phyloP scores from a whole-genome alignment of 2,329 filamentous ascomycete species.

The Myriangium duriaei region DNA sequence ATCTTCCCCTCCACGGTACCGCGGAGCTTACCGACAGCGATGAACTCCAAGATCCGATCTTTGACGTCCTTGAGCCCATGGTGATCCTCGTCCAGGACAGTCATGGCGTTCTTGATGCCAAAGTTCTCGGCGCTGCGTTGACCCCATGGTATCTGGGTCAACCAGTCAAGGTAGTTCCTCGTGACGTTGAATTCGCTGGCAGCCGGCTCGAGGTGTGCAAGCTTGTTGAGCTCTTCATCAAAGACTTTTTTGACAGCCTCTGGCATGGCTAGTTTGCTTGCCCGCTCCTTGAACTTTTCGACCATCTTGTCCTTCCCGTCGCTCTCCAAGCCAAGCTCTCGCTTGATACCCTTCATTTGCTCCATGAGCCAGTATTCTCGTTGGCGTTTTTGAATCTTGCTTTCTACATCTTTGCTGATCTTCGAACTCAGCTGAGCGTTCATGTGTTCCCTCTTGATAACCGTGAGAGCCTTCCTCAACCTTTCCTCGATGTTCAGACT shows the following conservation, averaged over 20 bases:
- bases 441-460: slow-evolving; percentile 97
- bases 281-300: slow-evolving; percentile 95
- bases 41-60: slow-evolving; percentile 95
- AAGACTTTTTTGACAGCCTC: slow-evolving; percentile 95
- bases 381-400: slow-evolving; percentile 92
- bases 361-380: slow-evolving; percentile 98
- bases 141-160: slow-evolving; percentile 97
- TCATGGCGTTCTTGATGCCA: slow-evolving; percentile 79
- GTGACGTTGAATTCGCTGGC: slow-evolving; percentile 98
- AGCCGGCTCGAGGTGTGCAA: slow-evolving; percentile 85
- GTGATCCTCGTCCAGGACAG: slow-evolving; percentile 88
- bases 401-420: slow-evolving; percentile 95
- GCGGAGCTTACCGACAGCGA: slow-evolving; percentile 90
- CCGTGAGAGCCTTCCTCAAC: slow-evolving; percentile 78
- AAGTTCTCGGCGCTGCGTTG: slow-evolving; percentile 94
- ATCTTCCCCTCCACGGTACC: slow-evolving; percentile 98
- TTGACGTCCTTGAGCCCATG: slow-evolving; percentile 97
- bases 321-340: slow-evolving; percentile 90
- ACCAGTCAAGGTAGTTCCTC: slow-evolving; percentile 94
- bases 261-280: slow-evolving; percentile 86
- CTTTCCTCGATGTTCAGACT: slow-evolving; percentile 85
- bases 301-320: slow-evolving; percentile 98
- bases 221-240: slow-evolving; percentile 94
- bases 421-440: slow-evolving; percentile 95
- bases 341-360: slow-evolving; percentile 96